A percentile compares a stretch with the other conserved stretches of the same genome.
Conservation (phyloP, 2,329 filamentous ascomycete genomes). For the Chaetoscypha palmicola region DNA sequence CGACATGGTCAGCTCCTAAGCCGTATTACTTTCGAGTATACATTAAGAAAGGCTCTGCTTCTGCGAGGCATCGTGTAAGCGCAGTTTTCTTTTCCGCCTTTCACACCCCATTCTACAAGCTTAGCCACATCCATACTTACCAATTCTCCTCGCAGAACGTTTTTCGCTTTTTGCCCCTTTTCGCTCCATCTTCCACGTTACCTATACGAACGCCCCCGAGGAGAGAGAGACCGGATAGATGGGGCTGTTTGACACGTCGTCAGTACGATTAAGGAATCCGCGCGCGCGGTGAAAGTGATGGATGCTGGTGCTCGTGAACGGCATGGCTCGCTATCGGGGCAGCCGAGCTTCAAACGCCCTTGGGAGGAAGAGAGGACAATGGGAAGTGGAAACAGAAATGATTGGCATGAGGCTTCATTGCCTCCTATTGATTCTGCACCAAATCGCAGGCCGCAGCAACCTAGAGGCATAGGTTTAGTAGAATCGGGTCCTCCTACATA, state of each 20-base stretch:
- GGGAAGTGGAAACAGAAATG: conserved; percentile 10
- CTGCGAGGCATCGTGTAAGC: conserved; percentile 22
- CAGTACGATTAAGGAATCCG: conserved; percentile 22
- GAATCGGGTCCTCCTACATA: conserved; percentile 3
- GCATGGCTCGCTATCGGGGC: conserved; percentile 24
- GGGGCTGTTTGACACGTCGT: conserved; percentile 15
- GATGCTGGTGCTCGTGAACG: conserved; percentile 28
- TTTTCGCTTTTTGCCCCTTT: conserved; percentile 5
- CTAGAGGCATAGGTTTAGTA: conserved; percentile 5
- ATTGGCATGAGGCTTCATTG: conserved; percentile 19
- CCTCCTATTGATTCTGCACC: conserved; percentile 23
- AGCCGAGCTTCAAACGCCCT: conserved; percentile 25
- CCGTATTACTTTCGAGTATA: not conserved
- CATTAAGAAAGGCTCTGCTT: conserved; percentile 3
- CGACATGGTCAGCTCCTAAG: conserved; percentile 5
- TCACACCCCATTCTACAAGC: not conserved
- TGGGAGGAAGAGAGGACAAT: conserved; percentile 22
- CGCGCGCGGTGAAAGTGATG: conserved; percentile 21
- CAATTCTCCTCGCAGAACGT: conserved; percentile 10
- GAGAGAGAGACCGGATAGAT: conserved; percentile 32
- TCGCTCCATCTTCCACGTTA: no score
- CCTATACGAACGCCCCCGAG: conserved; percentile 1
- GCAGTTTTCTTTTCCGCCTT: conserved; percentile 6
- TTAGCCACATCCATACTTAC: conserved; percentile 6
- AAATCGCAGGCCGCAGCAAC: conserved; percentile 13